These are phyloP conservation scores for Komagataella populi DNA, from an alignment of 805 yeast genomes.

Conservation along the genomic window DNA sequence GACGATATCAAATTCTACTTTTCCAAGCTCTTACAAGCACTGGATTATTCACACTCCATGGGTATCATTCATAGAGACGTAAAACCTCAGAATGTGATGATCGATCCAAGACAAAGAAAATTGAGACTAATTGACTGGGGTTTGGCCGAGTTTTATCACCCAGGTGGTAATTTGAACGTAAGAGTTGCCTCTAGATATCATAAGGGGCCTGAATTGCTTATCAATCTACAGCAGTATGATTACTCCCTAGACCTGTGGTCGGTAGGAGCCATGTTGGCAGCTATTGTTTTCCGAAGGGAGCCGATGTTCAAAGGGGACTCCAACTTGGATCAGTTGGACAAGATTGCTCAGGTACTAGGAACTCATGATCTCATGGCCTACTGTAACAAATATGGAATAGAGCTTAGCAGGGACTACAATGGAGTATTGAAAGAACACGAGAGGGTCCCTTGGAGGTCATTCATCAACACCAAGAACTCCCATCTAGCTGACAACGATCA, in stretches of 20 bases:
- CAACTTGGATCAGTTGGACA: slow-evolving; percentile 82
- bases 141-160: slow-evolving; percentile 85
- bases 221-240: slow-evolving; percentile 79
- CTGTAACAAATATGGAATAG: slow-evolving; percentile 56
- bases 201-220: slow-evolving; percentile 86
- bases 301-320: slow-evolving; percentile 90
- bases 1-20: slow-evolving; percentile 73
- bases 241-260: slow-evolving; percentile 92
- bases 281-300: slow-evolving; percentile 80
- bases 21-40: slow-evolving; percentile 66
- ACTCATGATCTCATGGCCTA: slow-evolving; percentile 67
- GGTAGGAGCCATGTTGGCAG: slow-evolving; percentile 84
- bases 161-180: slow-evolving; percentile 81
- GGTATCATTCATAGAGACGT: slow-evolving; percentile 95
- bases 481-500: slow-evolving; percentile 52
- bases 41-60: slow-evolving; percentile 86
- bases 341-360: slow-evolving; percentile 79
- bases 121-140: slow-evolving; percentile 92
- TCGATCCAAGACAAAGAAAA: slow-evolving; percentile 61
- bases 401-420: slow-evolving; percentile 62
- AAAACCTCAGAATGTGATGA: slow-evolving; percentile 93
- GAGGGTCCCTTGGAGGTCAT: slow-evolving; percentile 77
- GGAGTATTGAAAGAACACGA: slow-evolving; percentile 56
- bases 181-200: slow-evolving; percentile 88
- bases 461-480: slow-evolving; percentile 57